These are phyloP conservation scores for Trichoderma koningiopsis DNA, from an alignment of 2,329 filamentous ascomycete species.

Conservation along the genomic window DNA sequence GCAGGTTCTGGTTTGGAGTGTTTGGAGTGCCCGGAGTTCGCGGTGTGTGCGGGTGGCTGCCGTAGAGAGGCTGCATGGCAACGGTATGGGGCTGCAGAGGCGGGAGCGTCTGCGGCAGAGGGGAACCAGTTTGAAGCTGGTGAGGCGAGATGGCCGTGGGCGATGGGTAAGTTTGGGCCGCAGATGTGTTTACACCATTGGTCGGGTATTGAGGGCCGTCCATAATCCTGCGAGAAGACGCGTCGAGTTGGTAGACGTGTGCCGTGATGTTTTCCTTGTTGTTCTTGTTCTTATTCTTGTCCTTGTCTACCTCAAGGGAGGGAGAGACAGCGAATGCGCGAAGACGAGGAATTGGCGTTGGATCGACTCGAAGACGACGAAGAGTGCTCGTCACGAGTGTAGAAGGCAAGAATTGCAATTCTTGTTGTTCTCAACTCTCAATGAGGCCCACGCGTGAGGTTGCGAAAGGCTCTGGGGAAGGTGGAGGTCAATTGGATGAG, in stretches of 20 bases:
- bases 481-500: slow-evolving; percentile 39
- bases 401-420: neutral
- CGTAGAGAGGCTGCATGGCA: slow-evolving; percentile 52
- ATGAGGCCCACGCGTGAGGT: slow-evolving; percentile 34
- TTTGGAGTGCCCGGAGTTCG: slow-evolving; percentile 65
- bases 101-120: slow-evolving; percentile 57
- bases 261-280: slow-evolving; percentile 8
- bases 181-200: slow-evolving; percentile 58
- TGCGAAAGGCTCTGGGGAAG: slow-evolving; percentile 38
- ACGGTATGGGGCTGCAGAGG: slow-evolving; percentile 54
- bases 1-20: slow-evolving; percentile 59
- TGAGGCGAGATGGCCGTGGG: slow-evolving; percentile 55
- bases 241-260: slow-evolving; percentile 30
- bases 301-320: neutral
- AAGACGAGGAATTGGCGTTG: slow-evolving; percentile 24
- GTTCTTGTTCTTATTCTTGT: neutral
- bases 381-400: slow-evolving; percentile 18
- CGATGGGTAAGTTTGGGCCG: slow-evolving; percentile 53
- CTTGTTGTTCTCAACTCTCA: neutral
- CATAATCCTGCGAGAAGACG: slow-evolving; percentile 50
- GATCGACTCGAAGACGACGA: neutral
- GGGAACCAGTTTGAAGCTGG: slow-evolving; percentile 51
- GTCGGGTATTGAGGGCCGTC: slow-evolving; percentile 57
- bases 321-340: neutral
- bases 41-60: slow-evolving; percentile 62